A percentile compares a stretch with the other conserved stretches of the same genome.
Evolutionary conservation across 2,329 filamentous ascomycete species (phyloP).

Genomic region (Neopestalotiopsis clavispora): DNA sequence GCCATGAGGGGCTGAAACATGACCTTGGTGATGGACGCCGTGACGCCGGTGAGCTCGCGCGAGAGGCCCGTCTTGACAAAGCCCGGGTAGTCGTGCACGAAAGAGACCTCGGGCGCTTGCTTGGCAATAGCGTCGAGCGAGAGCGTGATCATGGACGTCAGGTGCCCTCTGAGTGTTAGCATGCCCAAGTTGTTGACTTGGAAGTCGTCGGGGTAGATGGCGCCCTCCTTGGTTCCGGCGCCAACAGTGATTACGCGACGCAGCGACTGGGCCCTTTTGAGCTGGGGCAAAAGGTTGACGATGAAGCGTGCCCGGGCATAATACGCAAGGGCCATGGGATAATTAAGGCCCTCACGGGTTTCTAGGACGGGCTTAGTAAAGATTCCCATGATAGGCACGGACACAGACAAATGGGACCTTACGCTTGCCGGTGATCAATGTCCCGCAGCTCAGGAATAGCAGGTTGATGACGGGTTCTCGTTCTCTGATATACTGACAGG

Average conservation of each 20-base stretch:
- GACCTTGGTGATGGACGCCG: slow-evolving; percentile 34
- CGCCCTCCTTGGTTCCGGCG: slow-evolving; percentile 55
- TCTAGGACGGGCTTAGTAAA: slow-evolving; percentile 40
- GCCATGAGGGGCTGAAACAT: slow-evolving; percentile 23
- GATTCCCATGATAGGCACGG: not conserved
- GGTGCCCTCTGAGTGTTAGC: slow-evolving; percentile 19
- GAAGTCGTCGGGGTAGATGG: slow-evolving; percentile 51
- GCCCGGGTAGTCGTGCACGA: slow-evolving; percentile 45
- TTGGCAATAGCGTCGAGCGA: slow-evolving; percentile 52
- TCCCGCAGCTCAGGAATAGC: slow-evolving; percentile 41
- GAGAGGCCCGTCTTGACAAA: slow-evolving; percentile 39
- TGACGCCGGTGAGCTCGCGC: slow-evolving; percentile 28
- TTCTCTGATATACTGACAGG: slow-evolving; percentile 48
- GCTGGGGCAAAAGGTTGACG: slow-evolving; percentile 59
- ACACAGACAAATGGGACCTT: slow-evolving; percentile 13
- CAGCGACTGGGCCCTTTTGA: slow-evolving; percentile 50
- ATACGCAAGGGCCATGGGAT: slow-evolving; percentile 54
- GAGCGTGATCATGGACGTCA: slow-evolving; percentile 49
- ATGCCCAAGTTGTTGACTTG: slow-evolving; percentile 43
- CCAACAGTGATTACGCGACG: slow-evolving; percentile 62
- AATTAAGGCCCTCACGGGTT: slow-evolving; percentile 61
- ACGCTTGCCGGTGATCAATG: slow-evolving; percentile 29
- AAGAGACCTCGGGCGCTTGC: slow-evolving; percentile 46
- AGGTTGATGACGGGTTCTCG: slow-evolving; percentile 51
- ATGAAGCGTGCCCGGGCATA: slow-evolving; percentile 64